These are phyloP conservation scores for Salvia rosmarinus DNA, from an alignment of 257 asterid species.

Conservation along the genomic window DNA sequence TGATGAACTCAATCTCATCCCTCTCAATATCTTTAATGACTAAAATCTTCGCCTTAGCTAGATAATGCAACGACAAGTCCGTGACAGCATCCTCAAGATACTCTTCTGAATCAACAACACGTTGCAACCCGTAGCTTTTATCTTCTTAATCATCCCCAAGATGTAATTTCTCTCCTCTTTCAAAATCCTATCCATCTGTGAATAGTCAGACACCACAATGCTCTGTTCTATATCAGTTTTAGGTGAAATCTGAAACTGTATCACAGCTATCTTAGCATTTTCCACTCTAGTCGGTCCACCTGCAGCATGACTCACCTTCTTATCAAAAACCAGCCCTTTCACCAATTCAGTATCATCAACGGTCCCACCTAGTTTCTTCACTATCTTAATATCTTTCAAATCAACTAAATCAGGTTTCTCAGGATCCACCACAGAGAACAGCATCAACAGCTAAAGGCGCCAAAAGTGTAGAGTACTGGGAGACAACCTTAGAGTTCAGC, in stretches of 20 bases:
- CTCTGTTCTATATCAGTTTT: slow-evolving; percentile 98
- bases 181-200: slow-evolving; percentile 98
- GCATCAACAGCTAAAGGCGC: slow-evolving; percentile 98
- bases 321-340: slow-evolving; percentile 87
- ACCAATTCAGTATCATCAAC: slow-evolving; percentile 90
- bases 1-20: slow-evolving; percentile 96
- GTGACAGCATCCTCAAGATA: slow-evolving; percentile 98
- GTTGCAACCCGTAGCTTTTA: slow-evolving; percentile 87
- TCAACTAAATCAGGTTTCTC: slow-evolving; percentile 88
- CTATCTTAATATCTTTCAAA: slow-evolving; percentile 85
- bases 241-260: slow-evolving; percentile 95
- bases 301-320: slow-evolving; percentile 96
- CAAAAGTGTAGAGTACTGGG: slow-evolving; percentile 90
- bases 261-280: slow-evolving; percentile 91
- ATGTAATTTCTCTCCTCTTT: slow-evolving; percentile 98
- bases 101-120: slow-evolving; percentile 98
- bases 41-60: slow-evolving; percentile 90
- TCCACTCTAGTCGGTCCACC: slow-evolving; percentile 90
- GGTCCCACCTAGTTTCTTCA: slow-evolving; percentile 93
- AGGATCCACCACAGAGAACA: slow-evolving; percentile 92
- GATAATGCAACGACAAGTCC: slow-evolving; percentile 87
- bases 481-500: slow-evolving; percentile 88
- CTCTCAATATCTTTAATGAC: slow-evolving; percentile 96
- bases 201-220: slow-evolving; percentile 92
- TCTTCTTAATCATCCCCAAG: slow-evolving; percentile 93